Evolutionary conservation across 495 filamentous ascomycete genomes (phyloP).

Genomic region (Penicillium paxilli): DNA sequence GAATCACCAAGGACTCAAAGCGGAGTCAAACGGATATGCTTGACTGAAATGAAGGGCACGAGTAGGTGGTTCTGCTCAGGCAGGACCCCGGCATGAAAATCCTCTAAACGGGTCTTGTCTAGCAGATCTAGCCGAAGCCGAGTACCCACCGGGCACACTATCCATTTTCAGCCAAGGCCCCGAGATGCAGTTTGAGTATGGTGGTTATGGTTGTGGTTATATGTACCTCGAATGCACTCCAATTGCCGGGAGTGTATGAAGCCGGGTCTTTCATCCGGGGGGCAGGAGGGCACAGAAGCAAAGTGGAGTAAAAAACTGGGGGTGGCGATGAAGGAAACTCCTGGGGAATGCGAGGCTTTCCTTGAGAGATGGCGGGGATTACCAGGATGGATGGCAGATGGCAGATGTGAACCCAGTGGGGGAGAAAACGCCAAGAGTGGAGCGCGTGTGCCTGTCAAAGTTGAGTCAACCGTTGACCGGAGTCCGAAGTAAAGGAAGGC

Average conservation of each 20-base stretch:
- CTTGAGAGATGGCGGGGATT: neutral
- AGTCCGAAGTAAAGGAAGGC: neutral
- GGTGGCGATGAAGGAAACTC: neutral
- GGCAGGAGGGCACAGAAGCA: too few relatives aligned
- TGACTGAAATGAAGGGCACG: conserved; percentile 4
- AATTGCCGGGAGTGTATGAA: too few relatives aligned
- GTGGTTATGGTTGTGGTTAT: neutral
- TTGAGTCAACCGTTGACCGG: neutral
- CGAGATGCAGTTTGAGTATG: conserved; percentile 8
- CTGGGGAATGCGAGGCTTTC: neutral
- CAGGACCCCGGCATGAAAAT: conserved; percentile 7
- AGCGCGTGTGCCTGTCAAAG: neutral
- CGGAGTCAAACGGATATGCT: too few relatives aligned
- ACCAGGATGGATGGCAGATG: neutral
- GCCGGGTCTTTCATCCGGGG: too few relatives aligned
- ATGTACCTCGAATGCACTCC: conserved; percentile 1
- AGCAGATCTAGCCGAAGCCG: conserved; percentile 4
- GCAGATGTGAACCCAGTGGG: neutral
- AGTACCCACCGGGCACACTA: conserved; percentile 17
- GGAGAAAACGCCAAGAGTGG: conserved; percentile 6
- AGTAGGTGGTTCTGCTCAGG: conserved; percentile 6
- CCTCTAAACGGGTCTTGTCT: conserved; percentile 11
- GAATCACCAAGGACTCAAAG: too few relatives aligned
- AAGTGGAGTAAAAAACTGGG: neutral
- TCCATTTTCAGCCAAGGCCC: conserved; percentile 21